Percentiles rank a stretch among this genome's conserved stretches.
Conservation (phyloP, 495 filamentous ascomycete genomes). For the Xylaria acuta region DNA sequence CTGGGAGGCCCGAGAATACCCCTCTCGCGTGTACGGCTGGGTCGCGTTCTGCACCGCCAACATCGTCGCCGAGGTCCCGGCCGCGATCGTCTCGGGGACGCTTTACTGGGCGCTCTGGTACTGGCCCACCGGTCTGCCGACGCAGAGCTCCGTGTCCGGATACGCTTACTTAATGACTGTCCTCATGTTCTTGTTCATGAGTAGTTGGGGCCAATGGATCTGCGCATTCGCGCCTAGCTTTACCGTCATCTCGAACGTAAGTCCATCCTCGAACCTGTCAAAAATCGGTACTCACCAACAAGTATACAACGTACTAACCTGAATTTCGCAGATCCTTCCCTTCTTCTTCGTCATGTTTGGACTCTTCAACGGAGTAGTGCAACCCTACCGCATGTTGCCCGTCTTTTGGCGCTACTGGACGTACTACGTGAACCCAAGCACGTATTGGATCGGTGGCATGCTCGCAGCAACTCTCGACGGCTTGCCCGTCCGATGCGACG, state of each 20-base stretch:
- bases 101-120: slow-evolving; percentile 85
- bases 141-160: slow-evolving; percentile 67
- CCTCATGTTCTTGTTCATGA: slow-evolving; percentile 80
- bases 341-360: slow-evolving; percentile 83
- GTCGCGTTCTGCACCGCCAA: slow-evolving; percentile 80
- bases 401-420: slow-evolving; percentile 83
- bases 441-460: slow-evolving; percentile 78
- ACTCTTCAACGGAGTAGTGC: slow-evolving; percentile 78
- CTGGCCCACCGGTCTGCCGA: slow-evolving; percentile 74
- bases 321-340: slow-evolving; percentile 53
- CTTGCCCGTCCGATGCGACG: slow-evolving; percentile 62
- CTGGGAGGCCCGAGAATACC: slow-evolving; percentile 78
- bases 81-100: slow-evolving; percentile 64
- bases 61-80: slow-evolving; percentile 78
- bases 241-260: slow-evolving; percentile 75
- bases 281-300: too few species aligned
- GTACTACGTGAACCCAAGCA: slow-evolving; percentile 74
- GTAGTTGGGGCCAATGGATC: slow-evolving; percentile 85
- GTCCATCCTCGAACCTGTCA: slow-evolving; percentile 5
- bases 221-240: slow-evolving; percentile 80
- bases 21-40: slow-evolving; percentile 82
- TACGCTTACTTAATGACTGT: slow-evolving; percentile 87
- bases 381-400: slow-evolving; percentile 64
- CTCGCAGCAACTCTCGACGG: slow-evolving; percentile 64
- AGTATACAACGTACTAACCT: neutral